A percentile compares a stretch with the other conserved stretches of the same genome.
Conservation (phyloP, 306 rosid genomes). For the Cicer yamashitae region DNA sequence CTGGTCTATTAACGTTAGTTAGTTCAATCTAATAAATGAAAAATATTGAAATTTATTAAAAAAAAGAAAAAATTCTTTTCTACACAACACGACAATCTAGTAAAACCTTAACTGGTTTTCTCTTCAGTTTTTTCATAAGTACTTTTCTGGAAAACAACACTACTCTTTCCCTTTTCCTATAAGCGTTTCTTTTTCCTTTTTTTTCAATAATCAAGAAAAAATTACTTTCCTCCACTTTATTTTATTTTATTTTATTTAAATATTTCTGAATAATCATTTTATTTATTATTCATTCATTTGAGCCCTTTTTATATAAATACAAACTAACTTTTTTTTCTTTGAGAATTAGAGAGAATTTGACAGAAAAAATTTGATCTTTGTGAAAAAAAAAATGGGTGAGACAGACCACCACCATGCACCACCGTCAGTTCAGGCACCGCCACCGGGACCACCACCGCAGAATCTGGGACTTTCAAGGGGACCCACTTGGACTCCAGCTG, state of each 20-base stretch:
- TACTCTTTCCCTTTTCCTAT: neutral
- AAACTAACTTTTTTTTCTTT: neutral
- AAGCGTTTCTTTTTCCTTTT: conserved; percentile 10
- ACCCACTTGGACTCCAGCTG: conserved; percentile 78
- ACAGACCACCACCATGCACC: conserved; percentile 60
- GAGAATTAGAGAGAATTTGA: neutral
- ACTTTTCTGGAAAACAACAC: conserved; percentile 15
- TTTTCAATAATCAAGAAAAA: neutral
- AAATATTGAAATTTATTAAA: neutral
- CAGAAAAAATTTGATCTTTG: neutral
- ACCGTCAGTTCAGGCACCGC: conserved; percentile 51
- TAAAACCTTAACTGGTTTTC: conserved; percentile 16
- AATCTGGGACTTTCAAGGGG: conserved; percentile 70
- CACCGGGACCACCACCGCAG: conserved; percentile 48
- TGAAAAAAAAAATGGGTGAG: conserved; percentile 63
- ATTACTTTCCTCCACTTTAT: neutral
- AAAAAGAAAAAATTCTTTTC: neutral
- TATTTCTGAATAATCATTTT: neutral
- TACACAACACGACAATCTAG: conserved; percentile 26
- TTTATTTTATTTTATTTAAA: neutral
- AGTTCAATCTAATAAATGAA: neutral
- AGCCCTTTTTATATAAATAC: neutral
- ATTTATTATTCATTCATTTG: neutral
- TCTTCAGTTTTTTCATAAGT: neutral
- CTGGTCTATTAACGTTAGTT: neutral